Percentiles rank a stretch among this genome's conserved stretches.
Conservation (phyloP, 1,139 yeast genomes). For the Candida buenavistaensis region DNA sequence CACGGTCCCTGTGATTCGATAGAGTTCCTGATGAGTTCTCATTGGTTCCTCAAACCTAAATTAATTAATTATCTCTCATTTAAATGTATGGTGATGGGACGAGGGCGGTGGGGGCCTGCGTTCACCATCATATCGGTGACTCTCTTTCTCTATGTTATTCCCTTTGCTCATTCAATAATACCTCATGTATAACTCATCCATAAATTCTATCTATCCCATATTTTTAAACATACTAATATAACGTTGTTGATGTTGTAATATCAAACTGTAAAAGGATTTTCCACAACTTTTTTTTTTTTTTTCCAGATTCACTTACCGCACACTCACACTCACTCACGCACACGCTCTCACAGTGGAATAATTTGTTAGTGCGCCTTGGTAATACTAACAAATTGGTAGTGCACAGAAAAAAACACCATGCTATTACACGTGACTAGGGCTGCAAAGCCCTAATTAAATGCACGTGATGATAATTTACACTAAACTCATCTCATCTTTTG, state of each 20-base stretch:
- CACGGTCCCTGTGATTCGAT: no score
- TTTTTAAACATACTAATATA: slow-evolving; percentile 7
- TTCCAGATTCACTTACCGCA: not conserved
- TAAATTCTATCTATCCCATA: no score
- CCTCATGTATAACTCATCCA: not conserved
- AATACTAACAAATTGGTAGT: not conserved
- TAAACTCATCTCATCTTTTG: slow-evolving; percentile 1
- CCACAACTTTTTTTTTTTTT: slow-evolving; percentile 5
- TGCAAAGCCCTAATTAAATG: not conserved
- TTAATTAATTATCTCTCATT: no score
- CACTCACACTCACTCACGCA: not conserved
- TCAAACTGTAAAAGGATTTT: slow-evolving; percentile 1
- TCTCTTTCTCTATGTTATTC: not conserved
- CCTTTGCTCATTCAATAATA: not conserved
- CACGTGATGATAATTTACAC: slow-evolving; percentile 1
- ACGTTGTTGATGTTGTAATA: slow-evolving; percentile 8
- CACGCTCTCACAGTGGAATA: not conserved
- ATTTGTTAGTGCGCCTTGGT: not conserved
- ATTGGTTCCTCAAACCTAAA: no score
- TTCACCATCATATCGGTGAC: no score
- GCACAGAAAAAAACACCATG: not conserved
- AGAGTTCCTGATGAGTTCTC: no score
- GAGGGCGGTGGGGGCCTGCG: no score
- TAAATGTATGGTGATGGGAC: no score
- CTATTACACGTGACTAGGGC: slow-evolving; percentile 5